A percentile compares a stretch with the other conserved stretches of the same genome.
phyloP scores from a whole-genome alignment of 1,139 yeast genomes.

The Hemisphaericaspora lyxosophila region DNA sequence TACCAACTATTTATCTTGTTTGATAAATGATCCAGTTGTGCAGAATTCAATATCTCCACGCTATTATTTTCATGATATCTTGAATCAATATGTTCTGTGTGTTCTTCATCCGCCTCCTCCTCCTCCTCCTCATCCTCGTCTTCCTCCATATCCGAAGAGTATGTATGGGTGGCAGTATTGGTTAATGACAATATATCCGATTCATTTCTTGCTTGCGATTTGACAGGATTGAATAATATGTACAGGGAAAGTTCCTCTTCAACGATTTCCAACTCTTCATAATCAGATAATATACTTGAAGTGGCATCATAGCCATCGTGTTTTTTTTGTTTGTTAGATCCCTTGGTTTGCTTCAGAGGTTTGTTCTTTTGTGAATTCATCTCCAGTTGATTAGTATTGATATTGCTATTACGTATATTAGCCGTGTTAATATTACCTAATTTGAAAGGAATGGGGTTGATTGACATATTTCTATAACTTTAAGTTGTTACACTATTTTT shows the following conservation, averaged over 20 bases:
- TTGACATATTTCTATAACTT: conserved; percentile 4
- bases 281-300: conserved; percentile 20
- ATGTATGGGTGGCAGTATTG: conserved; percentile 21
- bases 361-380: conserved; percentile 14
- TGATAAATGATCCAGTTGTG: conserved; percentile 14
- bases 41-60: conserved; percentile 4
- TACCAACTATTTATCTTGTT: conserved; percentile 28
- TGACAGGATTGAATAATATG: conserved; percentile 42
- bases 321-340: conserved; percentile 4
- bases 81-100: neutral
- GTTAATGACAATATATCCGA: conserved; percentile 44
- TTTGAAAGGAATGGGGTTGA: conserved; percentile 2
- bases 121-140: conserved; percentile 14
- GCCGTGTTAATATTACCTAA: neutral
- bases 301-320: conserved; percentile 12
- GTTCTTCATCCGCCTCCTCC: conserved; percentile 12
- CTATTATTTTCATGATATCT: conserved; percentile 2
- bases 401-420: conserved; percentile 1
- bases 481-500: too few species aligned
- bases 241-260: conserved; percentile 40
- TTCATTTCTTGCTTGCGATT: conserved; percentile 17
- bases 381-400: conserved; percentile 6
- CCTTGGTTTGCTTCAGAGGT: conserved; percentile 13
- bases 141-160: conserved; percentile 12
- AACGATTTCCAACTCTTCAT: conserved; percentile 16